phyloP scores from a whole-genome alignment of 306 rosid species.

The Malus sieversii region DNA sequence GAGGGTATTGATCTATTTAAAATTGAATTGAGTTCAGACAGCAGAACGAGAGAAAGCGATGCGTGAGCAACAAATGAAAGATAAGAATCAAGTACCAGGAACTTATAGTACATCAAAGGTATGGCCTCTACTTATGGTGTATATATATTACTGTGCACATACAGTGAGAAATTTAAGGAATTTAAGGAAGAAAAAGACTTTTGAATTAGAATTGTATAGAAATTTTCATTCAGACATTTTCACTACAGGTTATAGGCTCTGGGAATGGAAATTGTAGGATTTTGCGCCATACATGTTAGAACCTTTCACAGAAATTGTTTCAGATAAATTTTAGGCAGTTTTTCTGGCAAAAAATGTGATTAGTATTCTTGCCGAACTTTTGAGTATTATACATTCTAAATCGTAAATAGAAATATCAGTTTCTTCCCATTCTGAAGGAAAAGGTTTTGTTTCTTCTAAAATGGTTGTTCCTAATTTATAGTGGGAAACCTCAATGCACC shows the following conservation, averaged over 20 bases:
- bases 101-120: conserved; percentile 38
- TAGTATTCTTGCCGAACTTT: neutral
- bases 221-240: neutral
- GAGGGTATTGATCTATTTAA: conserved; percentile 18
- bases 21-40: conserved; percentile 42
- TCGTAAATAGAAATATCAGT: neutral
- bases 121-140: conserved; percentile 6
- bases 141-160: neutral
- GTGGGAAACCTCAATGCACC: conserved; percentile 37
- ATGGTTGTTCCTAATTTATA: conserved; percentile 19
- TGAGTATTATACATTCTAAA: neutral
- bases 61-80: conserved; percentile 24
- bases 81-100: conserved; percentile 19
- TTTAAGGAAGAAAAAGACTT: neutral
- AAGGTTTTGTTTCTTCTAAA: conserved; percentile 22
- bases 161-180: neutral
- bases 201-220: neutral
- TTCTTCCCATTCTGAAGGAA: conserved; percentile 1
- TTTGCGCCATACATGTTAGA: neutral
- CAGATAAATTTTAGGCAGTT: neutral
- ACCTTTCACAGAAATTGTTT: neutral
- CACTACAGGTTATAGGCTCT: neutral
- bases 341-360: neutral
- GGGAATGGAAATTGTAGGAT: neutral
- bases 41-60: conserved; percentile 56